Evolutionary conservation across 306 rosid genomes (phyloP).

Genomic region (Begonia masoniana): DNA sequence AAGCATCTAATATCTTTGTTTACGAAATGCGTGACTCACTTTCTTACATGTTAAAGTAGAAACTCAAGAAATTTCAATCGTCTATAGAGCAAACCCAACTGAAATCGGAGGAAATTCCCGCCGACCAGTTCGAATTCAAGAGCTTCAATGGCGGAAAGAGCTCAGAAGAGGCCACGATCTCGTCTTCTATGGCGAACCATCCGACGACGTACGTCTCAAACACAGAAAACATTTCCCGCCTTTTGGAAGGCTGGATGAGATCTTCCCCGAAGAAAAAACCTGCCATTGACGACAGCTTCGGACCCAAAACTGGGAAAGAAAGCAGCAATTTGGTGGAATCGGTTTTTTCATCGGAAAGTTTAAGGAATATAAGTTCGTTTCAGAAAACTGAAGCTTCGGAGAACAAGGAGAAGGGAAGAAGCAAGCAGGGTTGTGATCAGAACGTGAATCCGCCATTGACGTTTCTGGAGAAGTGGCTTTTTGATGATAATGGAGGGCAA

Average conservation of each 20-base stretch:
- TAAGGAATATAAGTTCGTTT: constrained; percentile 37
- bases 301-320: constrained; percentile 17
- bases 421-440: constrained; percentile 5
- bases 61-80: constrained; percentile 75
- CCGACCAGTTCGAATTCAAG: constrained; percentile 18
- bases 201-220: constrained; percentile 70
- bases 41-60: constrained; percentile 92
- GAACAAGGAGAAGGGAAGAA: neutral
- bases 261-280: constrained; percentile 39
- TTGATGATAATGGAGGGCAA: constrained; percentile 40
- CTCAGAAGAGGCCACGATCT: neutral
- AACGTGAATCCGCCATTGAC: constrained; percentile 45
- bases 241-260: constrained; percentile 97
- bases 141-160: constrained; percentile 27
- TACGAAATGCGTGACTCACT: no score
- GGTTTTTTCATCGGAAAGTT: constrained; percentile 59
- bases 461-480: constrained; percentile 85
- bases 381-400: constrained; percentile 25
- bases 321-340: constrained; percentile 31
- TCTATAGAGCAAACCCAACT: constrained; percentile 19
- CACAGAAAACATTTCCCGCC: constrained; percentile 91
- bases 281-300: constrained; percentile 9
- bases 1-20: no score
- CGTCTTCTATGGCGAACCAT: neutral
- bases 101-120: constrained; percentile 4